These are phyloP conservation scores for Otatea glauca DNA, from an alignment of 176 grass and related monocot species.

Conservation along the genomic window DNA sequence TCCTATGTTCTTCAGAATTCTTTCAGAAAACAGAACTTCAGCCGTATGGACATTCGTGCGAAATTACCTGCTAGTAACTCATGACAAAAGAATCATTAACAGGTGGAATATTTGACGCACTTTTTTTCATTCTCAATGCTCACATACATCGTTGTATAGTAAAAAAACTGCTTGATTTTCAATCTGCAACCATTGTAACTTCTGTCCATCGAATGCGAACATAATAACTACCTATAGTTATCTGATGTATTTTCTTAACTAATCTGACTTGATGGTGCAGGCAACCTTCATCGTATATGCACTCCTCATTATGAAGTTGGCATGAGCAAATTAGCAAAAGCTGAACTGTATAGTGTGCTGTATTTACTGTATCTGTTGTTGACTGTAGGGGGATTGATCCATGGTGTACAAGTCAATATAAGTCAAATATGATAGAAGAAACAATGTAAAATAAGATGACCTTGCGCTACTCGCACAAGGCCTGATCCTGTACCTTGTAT, in stretches of 20 bases:
- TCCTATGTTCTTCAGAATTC: neutral
- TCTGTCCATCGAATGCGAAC: neutral
- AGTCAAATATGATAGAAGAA: neutral
- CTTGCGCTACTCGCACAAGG: neutral
- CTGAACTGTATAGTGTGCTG: conserved; percentile 22
- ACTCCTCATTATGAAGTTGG: conserved; percentile 47
- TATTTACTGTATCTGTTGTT: conserved; percentile 14
- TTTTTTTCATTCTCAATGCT: neutral
- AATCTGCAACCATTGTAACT: neutral
- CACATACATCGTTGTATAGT: neutral
- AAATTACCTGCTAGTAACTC: neutral
- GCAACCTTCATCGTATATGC: conserved; percentile 26
- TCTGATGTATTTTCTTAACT: neutral
- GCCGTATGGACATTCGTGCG: too few relatives aligned
- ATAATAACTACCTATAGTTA: neutral
- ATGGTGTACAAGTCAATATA: conserved; percentile 3
- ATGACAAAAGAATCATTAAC: neutral
- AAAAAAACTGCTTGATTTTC: neutral
- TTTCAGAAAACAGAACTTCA: neutral
- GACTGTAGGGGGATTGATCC: neutral
- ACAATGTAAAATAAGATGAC: conserved; percentile 47
- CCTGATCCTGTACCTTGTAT: neutral
- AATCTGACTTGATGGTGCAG: conserved; percentile 51
- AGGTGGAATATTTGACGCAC: neutral
- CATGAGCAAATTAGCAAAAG: conserved; percentile 6